Conservation (phyloP, 2,329 filamentous ascomycete genomes). For the Colletotrichum zoysiae region DNA sequence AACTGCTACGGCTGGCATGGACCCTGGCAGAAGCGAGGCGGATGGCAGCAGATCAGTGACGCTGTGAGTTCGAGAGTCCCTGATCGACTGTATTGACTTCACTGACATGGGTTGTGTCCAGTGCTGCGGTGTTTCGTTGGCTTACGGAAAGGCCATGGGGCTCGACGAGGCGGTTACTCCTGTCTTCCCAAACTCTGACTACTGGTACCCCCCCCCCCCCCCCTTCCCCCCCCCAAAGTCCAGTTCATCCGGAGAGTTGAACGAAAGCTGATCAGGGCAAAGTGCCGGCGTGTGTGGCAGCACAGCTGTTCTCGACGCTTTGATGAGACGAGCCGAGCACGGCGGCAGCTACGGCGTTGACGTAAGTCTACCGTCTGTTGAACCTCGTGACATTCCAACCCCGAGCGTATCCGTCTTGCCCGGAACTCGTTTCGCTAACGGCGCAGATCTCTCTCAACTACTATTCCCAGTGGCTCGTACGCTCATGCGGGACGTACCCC, state of each 20-base stretch:
- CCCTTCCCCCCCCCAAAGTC: accelerated
- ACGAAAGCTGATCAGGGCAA: background rate
- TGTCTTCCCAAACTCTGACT: constrained; percentile 50
- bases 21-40: constrained; percentile 58
- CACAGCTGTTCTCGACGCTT: constrained; percentile 55
- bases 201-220: constrained; percentile 41
- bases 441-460: constrained; percentile 54
- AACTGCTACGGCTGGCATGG: constrained; percentile 68
- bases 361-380: constrained; percentile 47
- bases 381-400: background rate
- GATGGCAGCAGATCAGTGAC: constrained; percentile 68
- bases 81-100: background rate
- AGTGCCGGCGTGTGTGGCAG: constrained; percentile 58
- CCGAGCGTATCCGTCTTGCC: constrained; percentile 22
- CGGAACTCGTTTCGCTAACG: background rate
- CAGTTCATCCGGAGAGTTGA: background rate
- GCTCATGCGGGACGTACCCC: constrained; percentile 55
- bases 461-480: constrained; percentile 57
- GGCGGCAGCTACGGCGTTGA: constrained; percentile 43
- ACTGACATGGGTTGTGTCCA: constrained; percentile 19
- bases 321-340: constrained; percentile 53
- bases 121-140: constrained; percentile 59
- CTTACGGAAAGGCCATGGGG: constrained; percentile 59
- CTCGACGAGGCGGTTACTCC: constrained; percentile 48
- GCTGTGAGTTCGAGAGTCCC: constrained; percentile 47